Evolutionary conservation across 768 basidiomycete genomes (phyloP).

Genomic region (Rhizopogon vinicolor): DNA sequence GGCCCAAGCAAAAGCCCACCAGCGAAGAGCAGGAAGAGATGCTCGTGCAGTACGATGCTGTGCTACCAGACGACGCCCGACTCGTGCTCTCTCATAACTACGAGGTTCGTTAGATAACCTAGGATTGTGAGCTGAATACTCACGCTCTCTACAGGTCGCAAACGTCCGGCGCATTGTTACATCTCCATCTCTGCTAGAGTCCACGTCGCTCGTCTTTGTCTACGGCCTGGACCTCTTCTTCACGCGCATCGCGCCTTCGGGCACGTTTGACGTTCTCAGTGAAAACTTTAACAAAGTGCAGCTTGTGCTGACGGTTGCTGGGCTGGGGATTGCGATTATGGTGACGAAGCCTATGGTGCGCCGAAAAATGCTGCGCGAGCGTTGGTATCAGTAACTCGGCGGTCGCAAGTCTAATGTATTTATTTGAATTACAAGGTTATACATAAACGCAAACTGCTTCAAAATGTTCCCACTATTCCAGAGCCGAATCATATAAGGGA

Average conservation of each 20-base stretch:
- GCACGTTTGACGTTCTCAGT: slow-evolving; percentile 88
- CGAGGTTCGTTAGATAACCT: slow-evolving; percentile 32
- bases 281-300: slow-evolving; percentile 93
- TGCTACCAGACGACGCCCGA: slow-evolving; percentile 65
- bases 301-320: slow-evolving; percentile 76
- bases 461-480: no score
- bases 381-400: slow-evolving; percentile 49
- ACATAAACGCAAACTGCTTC: no score
- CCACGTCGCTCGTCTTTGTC: slow-evolving; percentile 83
- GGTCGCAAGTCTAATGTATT: neutral
- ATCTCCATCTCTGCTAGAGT: slow-evolving; percentile 83
- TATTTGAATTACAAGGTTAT: neutral
- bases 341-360: slow-evolving; percentile 78
- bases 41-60: slow-evolving; percentile 79
- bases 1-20: slow-evolving; percentile 75
- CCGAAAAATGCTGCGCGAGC: slow-evolving; percentile 59
- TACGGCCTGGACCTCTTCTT: slow-evolving; percentile 89
- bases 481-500: no score
- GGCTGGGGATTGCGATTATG: slow-evolving; percentile 69
- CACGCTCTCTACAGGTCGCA: slow-evolving; percentile 46
- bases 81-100: slow-evolving; percentile 54
- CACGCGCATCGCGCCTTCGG: slow-evolving; percentile 80
- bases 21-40: slow-evolving; percentile 79
- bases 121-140: slow-evolving; percentile 15
- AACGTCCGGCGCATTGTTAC: slow-evolving; percentile 68